These are phyloP conservation scores for Vigna reflexopilosa DNA, from an alignment of 306 rosid genomes.

Conservation along the genomic window DNA sequence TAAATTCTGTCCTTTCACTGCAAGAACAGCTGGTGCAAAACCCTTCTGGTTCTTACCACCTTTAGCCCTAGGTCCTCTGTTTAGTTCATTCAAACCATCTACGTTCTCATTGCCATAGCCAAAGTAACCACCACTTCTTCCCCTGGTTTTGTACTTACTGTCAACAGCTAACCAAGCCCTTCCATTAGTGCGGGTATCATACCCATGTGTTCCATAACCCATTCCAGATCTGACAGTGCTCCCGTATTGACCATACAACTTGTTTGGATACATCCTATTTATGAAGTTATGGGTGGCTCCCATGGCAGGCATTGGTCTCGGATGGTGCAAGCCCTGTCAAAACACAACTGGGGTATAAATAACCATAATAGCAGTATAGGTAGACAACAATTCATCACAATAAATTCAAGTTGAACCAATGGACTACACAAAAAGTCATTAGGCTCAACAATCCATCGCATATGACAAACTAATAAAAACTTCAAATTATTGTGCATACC, in stretches of 20 bases:
- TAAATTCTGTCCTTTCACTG: conserved; percentile 74
- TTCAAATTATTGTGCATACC: conserved; percentile 48
- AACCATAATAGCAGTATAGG: background rate
- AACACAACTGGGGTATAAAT: background rate
- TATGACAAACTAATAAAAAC: background rate
- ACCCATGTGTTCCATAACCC: conserved; percentile 86
- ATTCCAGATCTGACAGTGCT: conserved; percentile 76
- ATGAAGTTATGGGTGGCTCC: conserved; percentile 68
- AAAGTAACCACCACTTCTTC: conserved; percentile 78
- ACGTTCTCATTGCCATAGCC: conserved; percentile 88
- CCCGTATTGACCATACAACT: conserved; percentile 79
- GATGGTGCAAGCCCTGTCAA: conserved; percentile 82
- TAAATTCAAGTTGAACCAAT: no score
- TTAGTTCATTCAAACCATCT: conserved; percentile 91
- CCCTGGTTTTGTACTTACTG: conserved; percentile 81
- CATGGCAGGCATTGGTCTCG: conserved; percentile 85
- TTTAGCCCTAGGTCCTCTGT: conserved; percentile 94
- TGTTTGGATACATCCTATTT: conserved; percentile 80
- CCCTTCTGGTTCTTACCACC: conserved; percentile 77
- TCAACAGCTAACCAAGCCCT: conserved; percentile 90
- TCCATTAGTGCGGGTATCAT: conserved; percentile 78
- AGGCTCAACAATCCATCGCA: no score
- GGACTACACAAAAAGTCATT: no score
- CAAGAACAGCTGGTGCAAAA: conserved; percentile 60
- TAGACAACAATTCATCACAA: background rate